Evolutionary conservation across 179 eudicot genomes (phyloP), one percentile per base, ranked within the genome.

Genomic region (Beta macrorhiza): DNA sequence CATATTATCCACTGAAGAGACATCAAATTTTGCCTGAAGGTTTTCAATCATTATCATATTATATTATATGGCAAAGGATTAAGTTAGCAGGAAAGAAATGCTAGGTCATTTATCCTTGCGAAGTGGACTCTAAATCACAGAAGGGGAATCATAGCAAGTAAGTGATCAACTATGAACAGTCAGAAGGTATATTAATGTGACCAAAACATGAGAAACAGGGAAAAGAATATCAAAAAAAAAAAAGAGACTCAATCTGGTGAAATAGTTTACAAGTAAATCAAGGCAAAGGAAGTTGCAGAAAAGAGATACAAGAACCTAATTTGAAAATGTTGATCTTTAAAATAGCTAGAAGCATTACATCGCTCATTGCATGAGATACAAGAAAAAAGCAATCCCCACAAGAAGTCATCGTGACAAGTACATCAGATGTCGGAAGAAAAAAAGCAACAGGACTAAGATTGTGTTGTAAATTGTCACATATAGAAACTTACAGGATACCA

Each of bases 1-100:
- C 98, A 96, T 96, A 84, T 91, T 96, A 84, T 91, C 98, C 89
- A 89, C 93, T 74, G 97, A 63, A 84, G 95, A 75, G 70, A 91
- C 81, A 83, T 96, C 99, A 87, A 96, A 96, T 83, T 97, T 91
- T 84, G 97, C 98, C 99, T 96, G 92, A 79, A 84, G 67, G 80
- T 77, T 83, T 68, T 79, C 76, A 71, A 85, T 89, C 81, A 93
- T 90, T 86, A 84, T 67, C 61, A 79, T 81, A 69, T 55, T 29
- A 29, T 29, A 29, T 29, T 29, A 80, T 78, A 87, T 76, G 64
- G 15, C 17, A 84, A 72, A 25, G 65, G 10, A 49, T 9, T 19
- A 76, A 74, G 73, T 61, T 7, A 58, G 44, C 37, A 55, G 37
- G 56, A 72, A 82, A 76, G 57, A 71, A 61, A 67, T 72, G 56